phyloP scores from a whole-genome alignment of 1,284 basidiomycete species.

The Pyrrhoderma lamaoense region DNA sequence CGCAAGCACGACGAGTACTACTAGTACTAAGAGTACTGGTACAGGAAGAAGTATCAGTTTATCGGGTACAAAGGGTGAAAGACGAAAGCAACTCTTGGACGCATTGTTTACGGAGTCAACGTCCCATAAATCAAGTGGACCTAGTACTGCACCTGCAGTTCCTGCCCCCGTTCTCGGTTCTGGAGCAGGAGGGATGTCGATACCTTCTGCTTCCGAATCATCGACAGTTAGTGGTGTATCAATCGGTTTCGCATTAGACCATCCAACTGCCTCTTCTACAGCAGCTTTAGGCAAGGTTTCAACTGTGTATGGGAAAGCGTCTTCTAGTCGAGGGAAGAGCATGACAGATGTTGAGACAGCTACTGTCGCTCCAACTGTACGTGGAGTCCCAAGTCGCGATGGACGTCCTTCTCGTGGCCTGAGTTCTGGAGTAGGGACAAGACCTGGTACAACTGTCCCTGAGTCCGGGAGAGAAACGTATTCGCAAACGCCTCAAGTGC shows the following conservation, averaged over 20 bases:
- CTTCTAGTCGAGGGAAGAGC: not conserved
- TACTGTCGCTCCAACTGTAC: not conserved
- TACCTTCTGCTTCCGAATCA: not conserved
- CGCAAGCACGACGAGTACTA: slow-evolving; percentile 3
- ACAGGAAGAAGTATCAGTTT: slow-evolving; percentile 3
- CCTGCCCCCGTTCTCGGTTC: not conserved
- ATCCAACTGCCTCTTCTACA: not conserved
- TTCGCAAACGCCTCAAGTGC: not conserved
- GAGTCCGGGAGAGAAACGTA: not conserved
- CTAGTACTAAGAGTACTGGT: no score
- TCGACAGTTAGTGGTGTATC: not conserved
- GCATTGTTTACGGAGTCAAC: slow-evolving; percentile 8
- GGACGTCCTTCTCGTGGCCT: slow-evolving; percentile 14
- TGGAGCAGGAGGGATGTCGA: not conserved
- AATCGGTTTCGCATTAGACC: not conserved
- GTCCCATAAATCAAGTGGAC: not conserved
- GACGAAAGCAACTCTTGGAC: slow-evolving; percentile 16
- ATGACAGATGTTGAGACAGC: not conserved
- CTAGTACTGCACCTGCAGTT: not conserved
- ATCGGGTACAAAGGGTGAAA: slow-evolving; percentile 12
- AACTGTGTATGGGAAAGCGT: not conserved
- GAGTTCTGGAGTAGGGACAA: slow-evolving; percentile 3
- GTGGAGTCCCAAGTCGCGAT: slow-evolving; percentile 15
- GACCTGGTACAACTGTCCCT: slow-evolving; percentile 11
- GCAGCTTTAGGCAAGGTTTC: not conserved